Evolutionary conservation across 768 basidiomycete genomes (phyloP).

Genomic region (Lactarius indigo): DNA sequence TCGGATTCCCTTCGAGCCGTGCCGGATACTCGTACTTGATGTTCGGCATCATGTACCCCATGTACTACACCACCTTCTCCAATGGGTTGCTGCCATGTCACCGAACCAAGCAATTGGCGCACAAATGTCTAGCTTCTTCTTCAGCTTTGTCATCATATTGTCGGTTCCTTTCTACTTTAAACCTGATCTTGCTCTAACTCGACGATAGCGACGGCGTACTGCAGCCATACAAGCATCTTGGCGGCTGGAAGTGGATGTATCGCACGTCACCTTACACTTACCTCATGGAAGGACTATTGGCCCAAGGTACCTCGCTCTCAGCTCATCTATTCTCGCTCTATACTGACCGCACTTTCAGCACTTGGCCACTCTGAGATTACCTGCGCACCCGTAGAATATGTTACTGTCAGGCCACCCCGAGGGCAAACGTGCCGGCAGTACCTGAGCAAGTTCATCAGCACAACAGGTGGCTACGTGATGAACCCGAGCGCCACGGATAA

Average conservation of each 20-base stretch:
- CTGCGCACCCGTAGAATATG: conserved; percentile 59
- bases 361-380: conserved; percentile 46
- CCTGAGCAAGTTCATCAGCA: conserved; percentile 39
- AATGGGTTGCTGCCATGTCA: conserved; percentile 42
- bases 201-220: conserved; percentile 43
- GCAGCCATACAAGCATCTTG: conserved; percentile 43
- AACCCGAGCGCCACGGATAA: conserved; percentile 37
- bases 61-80: conserved; percentile 42
- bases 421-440: conserved; percentile 48
- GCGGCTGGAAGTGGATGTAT: conserved; percentile 46
- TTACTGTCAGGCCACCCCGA: conserved; percentile 45
- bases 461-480: conserved; percentile 45
- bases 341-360: conserved; percentile 33
- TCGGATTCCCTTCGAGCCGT: conserved; percentile 38
- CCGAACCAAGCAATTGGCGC: conserved; percentile 41
- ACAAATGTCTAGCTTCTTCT: conserved; percentile 37
- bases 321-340: neutral
- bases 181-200: neutral
- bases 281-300: conserved; percentile 38
- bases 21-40: conserved; percentile 41
- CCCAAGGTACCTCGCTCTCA: conserved; percentile 41
- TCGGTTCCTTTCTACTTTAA: conserved; percentile 25
- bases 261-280: conserved; percentile 36
- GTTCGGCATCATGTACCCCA: conserved; percentile 37
- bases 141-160: conserved; percentile 44